A percentile compares a stretch with the other conserved stretches of the same genome.
These are phyloP conservation scores for Acanthochlamys bracteata DNA, from an alignment of 106 monocot species.

Conservation along the genomic window DNA sequence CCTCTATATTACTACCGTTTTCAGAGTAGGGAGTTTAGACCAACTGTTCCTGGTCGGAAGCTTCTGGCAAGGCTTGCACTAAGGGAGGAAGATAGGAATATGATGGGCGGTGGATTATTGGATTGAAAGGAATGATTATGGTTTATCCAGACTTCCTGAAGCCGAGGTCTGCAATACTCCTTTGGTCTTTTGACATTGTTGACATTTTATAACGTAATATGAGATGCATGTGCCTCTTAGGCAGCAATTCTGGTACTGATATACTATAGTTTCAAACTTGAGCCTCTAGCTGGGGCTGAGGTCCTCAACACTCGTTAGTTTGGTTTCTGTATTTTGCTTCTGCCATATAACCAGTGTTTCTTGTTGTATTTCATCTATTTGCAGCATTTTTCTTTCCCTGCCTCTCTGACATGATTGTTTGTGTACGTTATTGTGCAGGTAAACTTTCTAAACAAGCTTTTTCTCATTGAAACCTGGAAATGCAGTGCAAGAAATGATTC, in stretches of 20 bases:
- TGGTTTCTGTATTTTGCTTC: too few species aligned
- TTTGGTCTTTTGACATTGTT: background rate
- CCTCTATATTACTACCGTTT: background rate
- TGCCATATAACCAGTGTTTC: background rate
- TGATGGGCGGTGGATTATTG: conserved; percentile 95
- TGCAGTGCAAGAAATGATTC: conserved; percentile 40
- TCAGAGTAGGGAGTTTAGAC: conserved; percentile 87
- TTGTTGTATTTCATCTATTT: background rate
- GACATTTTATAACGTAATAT: background rate
- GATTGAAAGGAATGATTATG: conserved; percentile 96
- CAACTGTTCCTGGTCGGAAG: conserved; percentile 73
- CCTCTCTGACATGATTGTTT: background rate
- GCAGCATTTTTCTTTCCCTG: background rate
- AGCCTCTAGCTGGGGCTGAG: too few species aligned
- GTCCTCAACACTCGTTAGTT: too few species aligned
- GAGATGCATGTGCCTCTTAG: too few species aligned
- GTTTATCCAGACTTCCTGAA: conserved; percentile 83
- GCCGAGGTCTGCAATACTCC: conserved; percentile 54
- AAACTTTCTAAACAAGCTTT: conserved; percentile 69
- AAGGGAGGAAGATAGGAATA: conserved; percentile 83
- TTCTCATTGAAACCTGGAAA: conserved; percentile 59
- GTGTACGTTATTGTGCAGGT: conserved; percentile 24
- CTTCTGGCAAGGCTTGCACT: conserved; percentile 88
- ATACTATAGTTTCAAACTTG: too few species aligned
- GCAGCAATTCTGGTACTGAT: too few species aligned